A percentile compares a stretch with the other conserved stretches of the same genome.
phyloP scores from a whole-genome alignment of 805 yeast genomes.

The Kodamaea laetipori region DNA sequence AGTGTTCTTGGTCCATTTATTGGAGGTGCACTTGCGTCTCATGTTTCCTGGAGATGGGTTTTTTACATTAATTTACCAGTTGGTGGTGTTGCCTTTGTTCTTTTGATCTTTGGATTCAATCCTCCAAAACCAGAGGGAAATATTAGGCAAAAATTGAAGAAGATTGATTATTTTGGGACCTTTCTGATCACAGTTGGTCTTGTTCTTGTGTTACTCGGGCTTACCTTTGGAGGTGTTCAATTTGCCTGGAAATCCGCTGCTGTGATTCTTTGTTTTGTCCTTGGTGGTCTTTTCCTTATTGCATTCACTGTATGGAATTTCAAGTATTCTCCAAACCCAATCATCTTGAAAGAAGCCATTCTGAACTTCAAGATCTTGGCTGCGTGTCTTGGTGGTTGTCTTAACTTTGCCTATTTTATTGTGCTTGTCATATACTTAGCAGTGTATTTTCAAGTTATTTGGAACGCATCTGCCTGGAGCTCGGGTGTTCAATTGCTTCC shows the following conservation, averaged over 20 bases:
- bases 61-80: slow-evolving; percentile 30
- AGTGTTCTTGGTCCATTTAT: slow-evolving; percentile 29
- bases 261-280: slow-evolving; percentile 25
- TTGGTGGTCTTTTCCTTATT: slow-evolving; percentile 22
- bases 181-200: slow-evolving; percentile 22
- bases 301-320: slow-evolving; percentile 24
- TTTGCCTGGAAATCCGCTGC: slow-evolving; percentile 26
- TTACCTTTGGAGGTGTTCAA: slow-evolving; percentile 26
- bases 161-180: slow-evolving; percentile 25
- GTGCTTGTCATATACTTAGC: slow-evolving; percentile 32
- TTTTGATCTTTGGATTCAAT: slow-evolving; percentile 22
- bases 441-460: slow-evolving; percentile 52
- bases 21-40: slow-evolving; percentile 29
- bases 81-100: slow-evolving; percentile 23
- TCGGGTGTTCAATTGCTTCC: slow-evolving; percentile 52
- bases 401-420: slow-evolving; percentile 23
- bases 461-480: slow-evolving; percentile 41
- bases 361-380: slow-evolving; percentile 18
- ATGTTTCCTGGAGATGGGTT: slow-evolving; percentile 31
- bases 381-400: slow-evolving; percentile 16
- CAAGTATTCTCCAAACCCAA: slow-evolving; percentile 19
- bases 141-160: slow-evolving; percentile 18
- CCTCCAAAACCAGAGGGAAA: slow-evolving; percentile 21
- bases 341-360: slow-evolving; percentile 20
- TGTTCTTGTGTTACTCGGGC: slow-evolving; percentile 25